Percentiles rank a stretch among this genome's conserved stretches.
These are phyloP conservation scores for Cladosporium colombiae DNA, from an alignment of 2,329 filamentous ascomycete genomes.

Conservation along the genomic window DNA sequence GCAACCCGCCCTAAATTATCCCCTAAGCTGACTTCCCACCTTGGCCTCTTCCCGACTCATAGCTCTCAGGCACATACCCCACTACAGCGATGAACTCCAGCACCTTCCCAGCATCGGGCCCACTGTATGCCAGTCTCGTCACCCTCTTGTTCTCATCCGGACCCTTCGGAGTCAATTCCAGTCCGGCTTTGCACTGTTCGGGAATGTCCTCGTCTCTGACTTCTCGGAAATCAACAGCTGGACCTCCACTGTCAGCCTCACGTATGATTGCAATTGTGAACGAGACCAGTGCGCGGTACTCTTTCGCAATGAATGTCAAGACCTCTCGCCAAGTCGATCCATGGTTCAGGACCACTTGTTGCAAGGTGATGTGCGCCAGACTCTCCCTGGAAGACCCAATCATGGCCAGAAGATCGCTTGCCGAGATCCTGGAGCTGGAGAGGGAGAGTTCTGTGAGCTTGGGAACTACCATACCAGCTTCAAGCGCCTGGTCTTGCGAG, in stretches of 20 bases:
- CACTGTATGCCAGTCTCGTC: neutral
- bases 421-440: neutral
- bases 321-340: neutral
- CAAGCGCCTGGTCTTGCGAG: neutral
- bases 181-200: neutral
- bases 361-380: neutral
- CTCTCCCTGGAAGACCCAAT: neutral
- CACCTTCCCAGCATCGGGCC: neutral
- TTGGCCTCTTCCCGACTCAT: neutral
- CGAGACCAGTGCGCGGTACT: neutral
- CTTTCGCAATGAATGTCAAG: neutral
- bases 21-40: neutral
- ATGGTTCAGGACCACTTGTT: neutral
- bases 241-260: neutral
- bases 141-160: neutral
- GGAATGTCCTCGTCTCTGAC: neutral
- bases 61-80: neutral
- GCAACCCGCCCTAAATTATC: neutral
- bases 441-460: neutral
- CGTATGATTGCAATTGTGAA: neutral
- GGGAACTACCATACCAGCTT: neutral
- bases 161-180: neutral
- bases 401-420: neutral
- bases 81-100: neutral
- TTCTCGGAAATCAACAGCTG: slow-evolving; percentile 3